Conservation (phyloP, 2,329 filamentous ascomycete species). For the Monosporascus sp. region DNA sequence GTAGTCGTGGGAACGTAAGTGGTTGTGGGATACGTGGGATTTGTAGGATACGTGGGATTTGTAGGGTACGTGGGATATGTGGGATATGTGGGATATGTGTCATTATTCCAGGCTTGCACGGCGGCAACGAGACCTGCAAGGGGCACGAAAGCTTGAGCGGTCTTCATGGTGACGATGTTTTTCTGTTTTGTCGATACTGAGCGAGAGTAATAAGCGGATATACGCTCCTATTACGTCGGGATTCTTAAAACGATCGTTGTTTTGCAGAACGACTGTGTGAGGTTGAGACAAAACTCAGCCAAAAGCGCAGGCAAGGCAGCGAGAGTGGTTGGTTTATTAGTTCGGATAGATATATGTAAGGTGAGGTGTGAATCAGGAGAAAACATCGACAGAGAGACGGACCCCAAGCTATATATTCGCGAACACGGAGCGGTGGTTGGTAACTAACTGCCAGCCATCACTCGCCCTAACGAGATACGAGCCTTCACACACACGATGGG, state of each 20-base stretch:
- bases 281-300: neutral
- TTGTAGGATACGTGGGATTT: neutral
- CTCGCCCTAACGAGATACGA: neutral
- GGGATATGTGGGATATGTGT: slow-evolving; percentile 8
- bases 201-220: slow-evolving; percentile 6
- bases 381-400: neutral
- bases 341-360: neutral
- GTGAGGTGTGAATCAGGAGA: neutral
- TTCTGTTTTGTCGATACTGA: slow-evolving; percentile 12
- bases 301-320: neutral
- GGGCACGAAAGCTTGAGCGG: slow-evolving; percentile 26
- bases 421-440: neutral
- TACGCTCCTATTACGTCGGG: neutral
- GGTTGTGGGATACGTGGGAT: neutral
- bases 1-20: no score
- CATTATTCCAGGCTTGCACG: slow-evolving; percentile 20
- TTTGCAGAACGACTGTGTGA: neutral
- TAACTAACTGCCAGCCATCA: neutral
- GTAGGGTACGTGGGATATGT: slow-evolving; percentile 12
- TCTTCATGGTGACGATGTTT: slow-evolving; percentile 28
- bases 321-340: neutral
- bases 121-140: slow-evolving; percentile 25
- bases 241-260: neutral
- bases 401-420: neutral
- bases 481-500: neutral